These are phyloP conservation scores for Erodium texanum DNA, from an alignment of 441 rosid species.

Conservation along the genomic window DNA sequence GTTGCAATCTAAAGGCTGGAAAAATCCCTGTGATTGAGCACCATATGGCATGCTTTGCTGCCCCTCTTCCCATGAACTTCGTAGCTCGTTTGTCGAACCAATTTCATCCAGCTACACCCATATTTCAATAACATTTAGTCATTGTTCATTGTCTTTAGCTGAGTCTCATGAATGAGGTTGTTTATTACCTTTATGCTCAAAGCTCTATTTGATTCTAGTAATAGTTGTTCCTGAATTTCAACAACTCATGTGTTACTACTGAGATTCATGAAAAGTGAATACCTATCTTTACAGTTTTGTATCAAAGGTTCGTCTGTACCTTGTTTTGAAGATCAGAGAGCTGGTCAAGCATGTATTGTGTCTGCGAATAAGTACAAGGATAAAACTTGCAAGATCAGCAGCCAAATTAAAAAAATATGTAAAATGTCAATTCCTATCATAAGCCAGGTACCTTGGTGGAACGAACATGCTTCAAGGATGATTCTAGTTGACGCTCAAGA, in stretches of 20 bases:
- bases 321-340: constrained; percentile 80
- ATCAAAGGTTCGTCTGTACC: no score
- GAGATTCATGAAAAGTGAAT: no score
- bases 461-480: constrained; percentile 76
- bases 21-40: constrained; percentile 53
- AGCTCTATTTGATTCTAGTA: constrained; percentile 81
- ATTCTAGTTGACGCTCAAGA: constrained; percentile 79
- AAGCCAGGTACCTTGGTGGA: constrained; percentile 73
- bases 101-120: constrained; percentile 61
- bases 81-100: constrained; percentile 41
- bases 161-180: no score
- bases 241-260: neutral
- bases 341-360: constrained; percentile 90
- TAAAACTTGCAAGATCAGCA: no score
- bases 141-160: no score
- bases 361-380: constrained; percentile 40
- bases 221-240: constrained; percentile 55
- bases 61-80: constrained; percentile 67
- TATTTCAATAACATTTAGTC: no score
- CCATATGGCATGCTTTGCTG: constrained; percentile 47
- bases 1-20: constrained; percentile 74
- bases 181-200: constrained; percentile 60
- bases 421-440: no score
- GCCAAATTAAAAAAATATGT: no score
- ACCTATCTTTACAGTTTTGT: no score